Conservation (phyloP, 345 rosid species). For the Corchorus olitorius region DNA sequence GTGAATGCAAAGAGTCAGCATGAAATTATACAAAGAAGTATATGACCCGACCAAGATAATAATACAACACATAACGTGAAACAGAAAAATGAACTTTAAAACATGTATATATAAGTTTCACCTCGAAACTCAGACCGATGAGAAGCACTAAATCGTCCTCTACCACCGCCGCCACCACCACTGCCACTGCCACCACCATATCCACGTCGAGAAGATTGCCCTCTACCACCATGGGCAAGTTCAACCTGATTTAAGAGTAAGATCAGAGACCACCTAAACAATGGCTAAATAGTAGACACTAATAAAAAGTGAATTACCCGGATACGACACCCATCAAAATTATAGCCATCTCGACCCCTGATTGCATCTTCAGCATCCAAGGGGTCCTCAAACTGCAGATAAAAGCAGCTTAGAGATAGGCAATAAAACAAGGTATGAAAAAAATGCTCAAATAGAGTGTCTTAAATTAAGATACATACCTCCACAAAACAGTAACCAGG, state of each 20-base stretch:
- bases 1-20: not conserved
- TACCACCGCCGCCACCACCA: slow-evolving; percentile 27
- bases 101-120: not conserved
- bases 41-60: not conserved
- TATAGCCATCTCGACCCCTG: slow-evolving; percentile 63
- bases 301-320: slow-evolving; percentile 32
- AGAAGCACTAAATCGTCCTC: slow-evolving; percentile 30
- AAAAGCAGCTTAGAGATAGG: not conserved
- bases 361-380: slow-evolving; percentile 67
- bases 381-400: slow-evolving; percentile 48
- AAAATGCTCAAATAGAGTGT: not conserved
- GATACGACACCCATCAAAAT: slow-evolving; percentile 58
- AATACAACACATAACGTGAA: not conserved
- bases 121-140: slow-evolving; percentile 26
- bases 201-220: slow-evolving; percentile 34
- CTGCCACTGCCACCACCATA: slow-evolving; percentile 33
- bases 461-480: not conserved
- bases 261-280: slow-evolving; percentile 1
- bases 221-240: slow-evolving; percentile 47
- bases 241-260: slow-evolving; percentile 38
- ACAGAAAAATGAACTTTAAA: not conserved
- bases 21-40: not conserved
- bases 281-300: not conserved
- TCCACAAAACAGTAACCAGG: slow-evolving; percentile 22
- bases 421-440: not conserved